These are phyloP conservation scores for Gastrolobium bilobum DNA, from an alignment of 306 rosid species.

Conservation along the genomic window DNA sequence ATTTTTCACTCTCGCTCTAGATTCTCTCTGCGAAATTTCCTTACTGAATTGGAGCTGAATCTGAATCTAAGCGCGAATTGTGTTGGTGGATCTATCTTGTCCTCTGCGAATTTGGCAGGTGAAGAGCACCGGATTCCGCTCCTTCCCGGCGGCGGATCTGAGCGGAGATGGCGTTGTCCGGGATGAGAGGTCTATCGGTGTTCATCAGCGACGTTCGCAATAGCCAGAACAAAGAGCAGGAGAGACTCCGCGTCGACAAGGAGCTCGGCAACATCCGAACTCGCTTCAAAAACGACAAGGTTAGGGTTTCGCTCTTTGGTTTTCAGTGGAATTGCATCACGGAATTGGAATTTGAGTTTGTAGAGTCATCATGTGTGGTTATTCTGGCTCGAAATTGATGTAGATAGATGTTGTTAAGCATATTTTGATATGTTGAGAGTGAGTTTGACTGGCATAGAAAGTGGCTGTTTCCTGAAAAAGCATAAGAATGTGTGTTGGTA, in stretches of 20 bases:
- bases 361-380: neutral
- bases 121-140: slow-evolving; percentile 21
- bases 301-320: slow-evolving; percentile 49
- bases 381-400: neutral
- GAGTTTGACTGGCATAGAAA: slow-evolving; percentile 18
- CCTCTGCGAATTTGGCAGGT: slow-evolving; percentile 48
- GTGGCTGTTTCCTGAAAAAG: neutral
- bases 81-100: slow-evolving; percentile 5
- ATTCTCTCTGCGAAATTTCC: neutral
- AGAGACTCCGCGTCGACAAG: slow-evolving; percentile 84
- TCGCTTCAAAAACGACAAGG: slow-evolving; percentile 83
- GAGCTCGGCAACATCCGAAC: slow-evolving; percentile 83
- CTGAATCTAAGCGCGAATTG: neutral
- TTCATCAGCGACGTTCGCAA: slow-evolving; percentile 82
- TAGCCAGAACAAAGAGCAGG: slow-evolving; percentile 82
- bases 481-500: neutral
- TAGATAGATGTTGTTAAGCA: slow-evolving; percentile 20
- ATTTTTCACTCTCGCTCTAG: neutral
- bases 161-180: slow-evolving; percentile 75
- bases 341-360: neutral
- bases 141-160: slow-evolving; percentile 65
- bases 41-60: neutral
- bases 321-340: too few species aligned
- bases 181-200: slow-evolving; percentile 82
- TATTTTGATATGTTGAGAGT: neutral